These are phyloP conservation scores for Trichoderma sp. DNA, from an alignment of 2,329 filamentous ascomycete species.

Conservation along the genomic window DNA sequence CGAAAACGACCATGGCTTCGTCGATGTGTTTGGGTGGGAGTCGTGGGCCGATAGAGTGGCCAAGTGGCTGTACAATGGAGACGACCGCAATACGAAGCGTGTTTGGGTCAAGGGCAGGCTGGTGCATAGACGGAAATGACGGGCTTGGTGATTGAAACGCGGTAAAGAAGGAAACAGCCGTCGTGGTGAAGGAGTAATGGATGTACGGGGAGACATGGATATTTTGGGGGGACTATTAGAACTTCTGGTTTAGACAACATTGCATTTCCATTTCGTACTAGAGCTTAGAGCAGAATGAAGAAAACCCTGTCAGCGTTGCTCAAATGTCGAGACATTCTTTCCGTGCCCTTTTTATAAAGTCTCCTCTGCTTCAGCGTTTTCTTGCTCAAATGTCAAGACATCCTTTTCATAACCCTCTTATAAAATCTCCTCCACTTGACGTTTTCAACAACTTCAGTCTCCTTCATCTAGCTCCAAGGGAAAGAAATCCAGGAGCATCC, in stretches of 20 bases:
- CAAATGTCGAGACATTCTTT: neutral
- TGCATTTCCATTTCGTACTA: neutral
- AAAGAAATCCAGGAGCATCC: no score
- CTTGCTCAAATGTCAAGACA: neutral
- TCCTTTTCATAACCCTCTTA: neutral
- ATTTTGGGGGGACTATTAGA: neutral
- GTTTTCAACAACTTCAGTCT: neutral
- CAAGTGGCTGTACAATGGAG: slow-evolving; percentile 93
- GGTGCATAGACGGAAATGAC: slow-evolving; percentile 56
- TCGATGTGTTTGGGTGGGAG: slow-evolving; percentile 91
- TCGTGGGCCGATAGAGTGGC: slow-evolving; percentile 79
- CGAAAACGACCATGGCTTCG: slow-evolving; percentile 52
- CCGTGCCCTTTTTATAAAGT: no score
- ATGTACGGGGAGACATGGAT: neutral
- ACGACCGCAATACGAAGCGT: slow-evolving; percentile 82
- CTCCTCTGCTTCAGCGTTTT: no score
- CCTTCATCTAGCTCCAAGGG: neutral
- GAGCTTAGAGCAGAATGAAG: neutral
- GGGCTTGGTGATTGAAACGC: neutral
- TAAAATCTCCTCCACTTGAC: neutral
- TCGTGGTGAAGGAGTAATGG: neutral
- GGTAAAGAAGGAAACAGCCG: neutral
- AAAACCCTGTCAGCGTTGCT: neutral
- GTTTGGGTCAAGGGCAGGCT: slow-evolving; percentile 87
- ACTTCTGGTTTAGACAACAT: neutral